Base-by-base conservation (phyloP, 179 eudicot genomes). In the Monotropa hypopitys region DNA sequence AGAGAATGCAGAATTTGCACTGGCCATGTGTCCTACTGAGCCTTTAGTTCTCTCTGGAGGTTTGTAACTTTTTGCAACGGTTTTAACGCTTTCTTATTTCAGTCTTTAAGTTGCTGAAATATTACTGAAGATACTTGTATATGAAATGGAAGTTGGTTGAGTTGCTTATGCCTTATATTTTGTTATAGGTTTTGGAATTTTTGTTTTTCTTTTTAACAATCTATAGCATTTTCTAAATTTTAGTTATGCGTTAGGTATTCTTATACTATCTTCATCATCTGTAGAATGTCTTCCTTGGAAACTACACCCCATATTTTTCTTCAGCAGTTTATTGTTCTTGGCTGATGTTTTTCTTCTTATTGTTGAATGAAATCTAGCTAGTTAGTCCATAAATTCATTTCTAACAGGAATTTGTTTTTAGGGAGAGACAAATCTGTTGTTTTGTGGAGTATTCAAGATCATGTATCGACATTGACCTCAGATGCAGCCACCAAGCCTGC, bases 41-140 rank as follows among this genome's bases (percentile, higher is more conserved):
- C 97, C 98, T 45, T 91, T 85, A 85, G 98, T 96, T 72, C 97
- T 93, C 49, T 93, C 96, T 85, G 98, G 99, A 87, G 99, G 97
- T 96, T 53, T 38, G 87, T 62, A 80, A 26, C 21, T 53, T 47
- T 32, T 62, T 61, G 47, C 23, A 7, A 21, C 4, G 28, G 15
- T 42, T 15, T 61, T 54, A 2, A 23, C 35, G 61, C 21, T 10
- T 67, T 46, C 11, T 42, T 67, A 21, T 43, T 70, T 50, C 15
- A 21, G 0, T 75, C 83, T 21, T 80, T 11, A 1, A 47, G 40
- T 23, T 30, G 16, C 6, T 33, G 16, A n/a, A 32, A 73, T 74
- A 40, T n/a, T 32, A 72, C 9, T 43, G 11, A 72, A 50, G 43
- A 6, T 18, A 13, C 12, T 71, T 49, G 56, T 18, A 1, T 54